Evolutionary conservation across 768 basidiomycete genomes (phyloP), one percentile per base, ranked within the genome.

Genomic region (Cystobasidium onofrii): DNA sequence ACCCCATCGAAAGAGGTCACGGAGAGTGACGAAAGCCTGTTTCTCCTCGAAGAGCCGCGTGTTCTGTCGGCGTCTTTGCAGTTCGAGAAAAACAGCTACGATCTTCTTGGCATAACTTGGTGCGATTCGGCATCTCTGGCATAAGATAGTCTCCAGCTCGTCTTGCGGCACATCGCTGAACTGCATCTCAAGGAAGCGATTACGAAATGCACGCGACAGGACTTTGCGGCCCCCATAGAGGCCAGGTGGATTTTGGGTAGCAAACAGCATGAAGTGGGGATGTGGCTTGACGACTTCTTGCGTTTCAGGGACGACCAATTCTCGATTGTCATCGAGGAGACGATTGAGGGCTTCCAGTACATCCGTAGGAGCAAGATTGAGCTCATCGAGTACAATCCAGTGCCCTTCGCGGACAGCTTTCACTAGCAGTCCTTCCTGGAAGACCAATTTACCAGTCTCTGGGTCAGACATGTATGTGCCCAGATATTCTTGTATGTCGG

Each of bases 401-500:
- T 97, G 88, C 13, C 96, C 96, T 36, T 87, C 83, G 34, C 93
- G 88, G 23, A 99, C 84, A 3, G 96, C 95, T 61, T 89, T 90
- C 12, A 98, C 92, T 27, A 99, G 85, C 0, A 99, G 83, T 10
- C 96, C 96, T 80, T 99, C 96, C 77, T 89, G 89, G 83, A 96
- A 98, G 10, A 91, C 87, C 18, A 98, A 86, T 81, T 92, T 94
- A n/a, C 96, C 96, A 0, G 92, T 91, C 17, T 85, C 80, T 9
- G 92, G 88, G 80, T 98, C 93, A 1, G 96, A 94, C 27, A 94
- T 87, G 79, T 99, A 99, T 0, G 92, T 92, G 1, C 96, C 96
- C 57, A 98, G 85, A 79, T 99, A 99, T 80, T 99, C 96, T 79
- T 99, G 96, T 63, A 99, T 96, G 79, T 99, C 96, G 4, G 96